Conservation (phyloP, 495 filamentous ascomycete genomes). For the Trichoderma reesei region DNA sequence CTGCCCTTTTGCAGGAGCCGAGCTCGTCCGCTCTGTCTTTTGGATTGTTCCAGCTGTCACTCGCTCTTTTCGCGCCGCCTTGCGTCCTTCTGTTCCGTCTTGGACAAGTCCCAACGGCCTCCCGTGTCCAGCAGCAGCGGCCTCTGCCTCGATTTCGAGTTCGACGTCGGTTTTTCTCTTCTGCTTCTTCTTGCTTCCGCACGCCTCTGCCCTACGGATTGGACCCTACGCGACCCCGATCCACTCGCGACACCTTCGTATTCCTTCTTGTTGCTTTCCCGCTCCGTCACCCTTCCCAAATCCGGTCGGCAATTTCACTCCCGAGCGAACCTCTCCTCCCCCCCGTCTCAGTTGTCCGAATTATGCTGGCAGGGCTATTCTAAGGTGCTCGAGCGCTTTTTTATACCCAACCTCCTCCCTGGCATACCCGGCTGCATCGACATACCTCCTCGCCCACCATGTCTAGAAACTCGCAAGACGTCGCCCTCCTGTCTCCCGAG, state of each 20-base stretch:
- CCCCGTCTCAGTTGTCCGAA: background rate
- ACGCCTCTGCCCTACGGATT: background rate
- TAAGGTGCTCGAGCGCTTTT: background rate
- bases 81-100: background rate
- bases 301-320: background rate
- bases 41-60: background rate
- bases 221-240: background rate
- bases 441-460: conserved; percentile 1
- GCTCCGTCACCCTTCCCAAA: background rate
- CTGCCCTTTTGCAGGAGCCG: background rate
- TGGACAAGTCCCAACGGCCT: background rate
- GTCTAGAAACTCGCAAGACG: conserved; percentile 9
- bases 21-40: background rate
- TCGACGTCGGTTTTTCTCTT: background rate
- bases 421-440: background rate
- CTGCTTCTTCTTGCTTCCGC: background rate
- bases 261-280: background rate
- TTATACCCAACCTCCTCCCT: background rate
- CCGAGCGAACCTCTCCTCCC: background rate
- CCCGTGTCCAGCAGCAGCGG: background rate
- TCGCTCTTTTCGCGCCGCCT: conserved; percentile 2
- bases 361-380: background rate
- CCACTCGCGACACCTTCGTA: background rate
- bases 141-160: background rate
- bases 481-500: conserved; percentile 6